A percentile compares a stretch with the other conserved stretches of the same genome.
These are phyloP conservation scores for Xylariaceae sp. DNA, from an alignment of 2,329 filamentous ascomycete species.

Conservation along the genomic window DNA sequence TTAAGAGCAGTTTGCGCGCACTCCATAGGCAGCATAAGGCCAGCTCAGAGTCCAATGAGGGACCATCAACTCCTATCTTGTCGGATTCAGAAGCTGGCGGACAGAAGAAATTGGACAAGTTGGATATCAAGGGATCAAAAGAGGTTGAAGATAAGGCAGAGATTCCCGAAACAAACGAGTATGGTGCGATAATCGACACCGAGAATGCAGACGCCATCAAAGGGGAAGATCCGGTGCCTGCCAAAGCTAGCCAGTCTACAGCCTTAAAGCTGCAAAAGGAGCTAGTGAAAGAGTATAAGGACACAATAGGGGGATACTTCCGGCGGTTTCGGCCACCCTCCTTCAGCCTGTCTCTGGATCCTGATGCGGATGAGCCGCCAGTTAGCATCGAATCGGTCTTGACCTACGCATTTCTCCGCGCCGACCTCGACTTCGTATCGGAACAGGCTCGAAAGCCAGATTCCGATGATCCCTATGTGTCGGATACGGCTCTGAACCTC, in stretches of 20 bases:
- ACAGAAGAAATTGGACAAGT: constrained; percentile 34
- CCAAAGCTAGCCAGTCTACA: constrained; percentile 50
- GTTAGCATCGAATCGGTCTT: constrained; percentile 73
- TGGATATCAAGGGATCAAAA: constrained; percentile 47
- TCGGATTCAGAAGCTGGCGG: constrained; percentile 24
- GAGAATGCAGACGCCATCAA: constrained; percentile 33
- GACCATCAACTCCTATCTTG: constrained; percentile 11
- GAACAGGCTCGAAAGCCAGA: constrained; percentile 82
- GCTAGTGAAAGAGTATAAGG: constrained; percentile 73
- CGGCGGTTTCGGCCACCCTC: constrained; percentile 79
- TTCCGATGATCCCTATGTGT: constrained; percentile 62
- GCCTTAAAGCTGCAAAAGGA: constrained; percentile 65
- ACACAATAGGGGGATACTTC: constrained; percentile 90
- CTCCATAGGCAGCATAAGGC: constrained; percentile 21
- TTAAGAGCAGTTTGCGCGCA: constrained; percentile 68
- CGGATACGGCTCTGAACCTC: constrained; percentile 76
- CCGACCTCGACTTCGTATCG: constrained; percentile 89
- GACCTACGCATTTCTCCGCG: constrained; percentile 88
- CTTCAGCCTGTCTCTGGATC: constrained; percentile 48
- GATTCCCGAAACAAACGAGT: constrained; percentile 28
- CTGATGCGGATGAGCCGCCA: constrained; percentile 32
- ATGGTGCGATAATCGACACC: constrained; percentile 30
- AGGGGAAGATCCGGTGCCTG: constrained; percentile 40
- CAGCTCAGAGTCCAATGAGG: constrained; percentile 2
- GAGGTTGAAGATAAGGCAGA: constrained; percentile 37